Base-by-base conservation (phyloP, 2,329 filamentous ascomycete species). In the Neopestalotiopsis sp. region DNA sequence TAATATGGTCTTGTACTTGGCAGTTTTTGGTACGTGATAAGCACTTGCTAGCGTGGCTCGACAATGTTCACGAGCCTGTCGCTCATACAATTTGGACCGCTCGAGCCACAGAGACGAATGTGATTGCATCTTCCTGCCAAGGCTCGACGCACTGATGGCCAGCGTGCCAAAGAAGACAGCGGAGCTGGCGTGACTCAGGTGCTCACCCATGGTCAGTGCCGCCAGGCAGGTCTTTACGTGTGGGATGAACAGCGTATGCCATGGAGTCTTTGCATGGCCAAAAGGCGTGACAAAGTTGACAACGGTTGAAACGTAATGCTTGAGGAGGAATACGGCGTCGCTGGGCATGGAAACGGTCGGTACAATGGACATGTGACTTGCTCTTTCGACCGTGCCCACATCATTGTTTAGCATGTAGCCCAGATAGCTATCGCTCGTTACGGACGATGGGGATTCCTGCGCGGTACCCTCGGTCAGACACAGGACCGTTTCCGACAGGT, bases 1-100 rank as follows among this genome's bases (percentile, higher is more conserved):
- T 1, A 84, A 68, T 4, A 79, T 78, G 4, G 77, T 76, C 69
- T 83, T 83, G 69, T 84, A 84, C 69, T 83, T 83, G 38, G 78
- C 74, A 28, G 66, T 71, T 67, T 82, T 82, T 1, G 74, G 75
- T 1, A 74, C 67, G 24, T 76, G 64, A 60, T 79, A 78, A 32
- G 77, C 77, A n/a, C 73, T 75, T 52, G 74, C 68, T 3, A 81
- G 70, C 72, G 79, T 76, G 24, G 71, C n/a, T 34, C 74, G 72
- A 17, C 62, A 65, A 17, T 65, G 62, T 10, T 65, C 40, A 7
- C 42, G 62, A 24, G 62, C 62, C 30, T 76, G 69, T 28, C 73
- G 66, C 20, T 78, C 73, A 66, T 80, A 79, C 12, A 42, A 32
- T 20, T 71, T 68, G 49, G 74, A 77, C 65, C 79, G 72, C 14